phyloP scores from a whole-genome alignment of 2,329 filamentous ascomycete genomes.

The Aureobasidium melanogenum region DNA sequence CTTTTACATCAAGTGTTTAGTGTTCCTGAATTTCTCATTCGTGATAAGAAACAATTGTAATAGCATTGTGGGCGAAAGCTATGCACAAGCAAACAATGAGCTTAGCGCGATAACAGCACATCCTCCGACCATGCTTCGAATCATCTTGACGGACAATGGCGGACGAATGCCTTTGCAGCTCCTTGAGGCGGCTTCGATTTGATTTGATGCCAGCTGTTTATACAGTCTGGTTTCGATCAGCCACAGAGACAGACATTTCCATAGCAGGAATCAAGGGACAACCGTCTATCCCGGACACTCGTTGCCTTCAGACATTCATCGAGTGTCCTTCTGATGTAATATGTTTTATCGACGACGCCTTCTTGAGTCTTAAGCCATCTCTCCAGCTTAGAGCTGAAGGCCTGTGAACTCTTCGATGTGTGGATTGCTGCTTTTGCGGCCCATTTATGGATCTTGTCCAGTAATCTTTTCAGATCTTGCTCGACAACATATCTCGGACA shows the following conservation, averaged over 20 bases:
- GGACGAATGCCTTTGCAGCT: too few species aligned
- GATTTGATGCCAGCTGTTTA: too few species aligned
- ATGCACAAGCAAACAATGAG: not conserved
- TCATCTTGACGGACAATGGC: too few species aligned
- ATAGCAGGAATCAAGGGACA: not conserved
- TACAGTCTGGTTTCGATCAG: too few species aligned
- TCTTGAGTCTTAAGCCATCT: not conserved
- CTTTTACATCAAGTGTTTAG: not conserved
- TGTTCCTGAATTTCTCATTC: too few species aligned
- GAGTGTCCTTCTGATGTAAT: not conserved
- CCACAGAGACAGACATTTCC: too few species aligned
- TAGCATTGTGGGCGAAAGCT: not conserved
- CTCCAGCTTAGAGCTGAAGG: not conserved
- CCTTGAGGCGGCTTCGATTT: too few species aligned
- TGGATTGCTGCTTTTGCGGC: not conserved
- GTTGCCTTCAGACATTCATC: not conserved
- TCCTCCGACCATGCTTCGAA: not conserved
- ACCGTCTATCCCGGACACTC: not conserved
- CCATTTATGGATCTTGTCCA: not conserved
- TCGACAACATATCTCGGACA: not conserved
- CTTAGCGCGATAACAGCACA: not conserved
- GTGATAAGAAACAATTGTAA: not conserved
- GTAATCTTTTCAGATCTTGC: not conserved
- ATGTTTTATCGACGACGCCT: not conserved
- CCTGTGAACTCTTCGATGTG: not conserved